Conservation (phyloP, 495 filamentous ascomycete genomes). For the Staphylotrichum tortipilum region DNA sequence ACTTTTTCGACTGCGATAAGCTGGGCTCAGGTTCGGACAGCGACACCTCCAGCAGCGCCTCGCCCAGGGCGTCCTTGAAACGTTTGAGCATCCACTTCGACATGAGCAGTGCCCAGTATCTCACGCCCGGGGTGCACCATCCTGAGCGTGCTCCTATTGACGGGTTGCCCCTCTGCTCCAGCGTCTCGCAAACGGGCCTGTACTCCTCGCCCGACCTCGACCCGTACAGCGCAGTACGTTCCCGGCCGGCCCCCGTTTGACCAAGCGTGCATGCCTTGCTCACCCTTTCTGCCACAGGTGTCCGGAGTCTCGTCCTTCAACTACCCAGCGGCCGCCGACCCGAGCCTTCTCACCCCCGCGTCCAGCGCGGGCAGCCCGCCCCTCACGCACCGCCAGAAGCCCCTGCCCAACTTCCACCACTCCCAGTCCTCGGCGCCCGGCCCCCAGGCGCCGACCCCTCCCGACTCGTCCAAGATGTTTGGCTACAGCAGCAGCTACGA, state of each 20-base stretch:
- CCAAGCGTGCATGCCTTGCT: not conserved
- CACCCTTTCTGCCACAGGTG: conserved; percentile 10
- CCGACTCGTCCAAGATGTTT: conserved; percentile 35
- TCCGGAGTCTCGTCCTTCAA: conserved; percentile 37
- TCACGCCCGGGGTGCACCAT: conserved; percentile 19
- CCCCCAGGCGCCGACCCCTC: conserved; percentile 36
- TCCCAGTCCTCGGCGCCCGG: conserved; percentile 23
- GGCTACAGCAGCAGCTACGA: conserved; percentile 24
- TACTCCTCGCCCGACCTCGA: conserved; percentile 23
- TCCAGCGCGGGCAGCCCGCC: conserved; percentile 38
- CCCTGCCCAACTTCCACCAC: conserved; percentile 24
- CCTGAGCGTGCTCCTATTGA: conserved; percentile 13
- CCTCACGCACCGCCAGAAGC: conserved; percentile 32
- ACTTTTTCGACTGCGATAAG: conserved; percentile 15
- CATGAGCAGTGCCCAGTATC: conserved; percentile 26
- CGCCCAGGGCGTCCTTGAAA: conserved; percentile 10
- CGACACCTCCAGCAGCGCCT: conserved; percentile 8
- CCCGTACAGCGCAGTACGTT: conserved; percentile 28
- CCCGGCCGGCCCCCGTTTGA: not conserved
- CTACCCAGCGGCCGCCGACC: conserved; percentile 35
- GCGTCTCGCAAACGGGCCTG: conserved; percentile 13
- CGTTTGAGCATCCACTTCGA: conserved; percentile 21
- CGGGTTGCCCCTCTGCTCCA: conserved; percentile 14
- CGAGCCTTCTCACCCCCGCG: conserved; percentile 38
- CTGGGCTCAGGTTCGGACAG: conserved; percentile 13